Conservation (phyloP, 306 rosid species). For the Lagenaria siceraria region DNA sequence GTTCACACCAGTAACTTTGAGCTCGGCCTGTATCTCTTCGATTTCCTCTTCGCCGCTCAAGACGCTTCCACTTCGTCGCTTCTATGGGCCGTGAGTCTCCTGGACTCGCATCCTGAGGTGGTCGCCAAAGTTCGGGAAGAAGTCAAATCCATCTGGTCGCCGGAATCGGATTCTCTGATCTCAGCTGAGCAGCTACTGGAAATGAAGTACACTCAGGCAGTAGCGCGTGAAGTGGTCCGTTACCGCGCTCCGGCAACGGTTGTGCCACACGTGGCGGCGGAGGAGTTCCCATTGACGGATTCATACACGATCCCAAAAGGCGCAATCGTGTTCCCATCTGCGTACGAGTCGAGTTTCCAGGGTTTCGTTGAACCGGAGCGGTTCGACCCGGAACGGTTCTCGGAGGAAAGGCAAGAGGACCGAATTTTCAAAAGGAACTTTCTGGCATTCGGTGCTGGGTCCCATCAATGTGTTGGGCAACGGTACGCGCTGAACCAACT, state of each 20-base stretch:
- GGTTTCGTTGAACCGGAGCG: constrained; percentile 68
- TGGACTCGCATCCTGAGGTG: constrained; percentile 58
- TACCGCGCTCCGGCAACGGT: constrained; percentile 65
- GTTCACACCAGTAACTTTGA: constrained; percentile 27
- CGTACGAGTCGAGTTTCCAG: constrained; percentile 64
- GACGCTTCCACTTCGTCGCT: constrained; percentile 87
- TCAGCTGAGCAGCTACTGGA: constrained; percentile 39
- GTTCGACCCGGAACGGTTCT: constrained; percentile 82
- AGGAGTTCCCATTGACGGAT: constrained; percentile 45
- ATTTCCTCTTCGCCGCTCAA: constrained; percentile 81
- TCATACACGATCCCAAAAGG: constrained; percentile 57
- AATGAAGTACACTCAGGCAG: constrained; percentile 75
- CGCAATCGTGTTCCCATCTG: constrained; percentile 68
- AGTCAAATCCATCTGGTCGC: constrained; percentile 46
- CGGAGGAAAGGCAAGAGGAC: constrained; percentile 63
- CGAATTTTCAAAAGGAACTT: constrained; percentile 48
- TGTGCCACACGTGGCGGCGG: constrained; percentile 72
- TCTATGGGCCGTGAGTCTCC: constrained; percentile 75
- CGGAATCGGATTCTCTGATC: constrained; percentile 39
- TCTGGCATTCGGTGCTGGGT: constrained; percentile 81
- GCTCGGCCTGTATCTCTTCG: constrained; percentile 62
- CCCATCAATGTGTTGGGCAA: constrained; percentile 92
- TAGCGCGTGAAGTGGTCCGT: constrained; percentile 84
- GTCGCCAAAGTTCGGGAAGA: constrained; percentile 42
- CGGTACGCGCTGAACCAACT: constrained; percentile 76